Conservation (phyloP, 495 filamentous ascomycete species). For the Oidiodendron maius region DNA sequence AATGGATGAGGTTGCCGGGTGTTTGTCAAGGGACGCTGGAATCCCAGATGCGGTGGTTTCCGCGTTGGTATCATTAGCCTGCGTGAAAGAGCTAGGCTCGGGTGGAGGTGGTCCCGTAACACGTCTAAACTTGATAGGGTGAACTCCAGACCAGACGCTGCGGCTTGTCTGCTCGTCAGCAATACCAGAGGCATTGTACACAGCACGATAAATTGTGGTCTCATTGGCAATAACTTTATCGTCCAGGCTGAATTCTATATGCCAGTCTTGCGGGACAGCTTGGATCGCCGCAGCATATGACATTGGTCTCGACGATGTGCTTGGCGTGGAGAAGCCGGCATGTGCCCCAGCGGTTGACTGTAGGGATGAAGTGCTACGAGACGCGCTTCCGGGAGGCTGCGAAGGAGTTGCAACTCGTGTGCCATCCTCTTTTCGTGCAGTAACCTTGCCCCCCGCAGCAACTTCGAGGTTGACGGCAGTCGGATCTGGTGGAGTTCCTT, state of each 20-base stretch:
- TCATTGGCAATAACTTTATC: conserved; percentile 80
- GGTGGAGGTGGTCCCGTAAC: conserved; percentile 82
- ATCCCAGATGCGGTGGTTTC: conserved; percentile 49
- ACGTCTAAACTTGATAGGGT: conserved; percentile 86
- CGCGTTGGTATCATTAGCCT: conserved; percentile 39
- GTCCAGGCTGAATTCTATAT: conserved; percentile 91
- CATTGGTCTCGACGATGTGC: conserved; percentile 43
- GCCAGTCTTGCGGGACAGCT: conserved; percentile 85
- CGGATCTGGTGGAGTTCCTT: conserved; percentile 65
- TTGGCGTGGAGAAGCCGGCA: conserved; percentile 39
- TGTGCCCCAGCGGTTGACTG: conserved; percentile 29
- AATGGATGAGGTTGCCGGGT: conserved; percentile 78
- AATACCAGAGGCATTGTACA: conserved; percentile 65
- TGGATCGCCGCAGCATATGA: conserved; percentile 84
- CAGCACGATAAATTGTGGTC: conserved; percentile 93
- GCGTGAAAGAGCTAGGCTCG: conserved; percentile 62
- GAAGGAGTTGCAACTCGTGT: conserved; percentile 84
- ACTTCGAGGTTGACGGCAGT: conserved; percentile 91
- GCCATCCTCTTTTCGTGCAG: conserved; percentile 94
- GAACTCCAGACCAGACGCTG: conserved; percentile 83
- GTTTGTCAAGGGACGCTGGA: conserved; percentile 79
- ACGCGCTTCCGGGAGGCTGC: conserved; percentile 44
- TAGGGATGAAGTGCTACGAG: conserved; percentile 26
- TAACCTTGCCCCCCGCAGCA: conserved; percentile 83
- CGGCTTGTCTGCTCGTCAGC: conserved; percentile 62